A percentile compares a stretch with the other conserved stretches of the same genome.
These are phyloP conservation scores for Juglanconis juglandina DNA, from an alignment of 2,329 filamentous ascomycete genomes.

Conservation along the genomic window DNA sequence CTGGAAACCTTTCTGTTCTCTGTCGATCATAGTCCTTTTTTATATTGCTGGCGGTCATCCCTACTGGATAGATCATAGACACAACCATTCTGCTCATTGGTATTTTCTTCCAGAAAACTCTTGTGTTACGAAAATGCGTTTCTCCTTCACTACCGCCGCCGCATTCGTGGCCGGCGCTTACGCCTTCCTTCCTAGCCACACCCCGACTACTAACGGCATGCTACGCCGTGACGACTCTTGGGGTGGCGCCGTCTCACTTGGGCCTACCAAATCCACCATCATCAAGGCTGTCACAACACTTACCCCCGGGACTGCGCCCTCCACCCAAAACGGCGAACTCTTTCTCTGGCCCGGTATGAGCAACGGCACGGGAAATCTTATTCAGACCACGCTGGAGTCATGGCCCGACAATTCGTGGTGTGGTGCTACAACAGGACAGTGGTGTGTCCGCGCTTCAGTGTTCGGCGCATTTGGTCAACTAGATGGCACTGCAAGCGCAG, in stretches of 20 bases:
- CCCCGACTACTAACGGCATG: background rate
- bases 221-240: conserved; percentile 1
- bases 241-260: conserved; percentile 14
- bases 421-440: conserved; percentile 35
- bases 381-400: conserved; percentile 39
- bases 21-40: background rate
- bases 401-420: conserved; percentile 40
- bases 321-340: conserved; percentile 34
- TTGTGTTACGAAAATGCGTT: background rate
- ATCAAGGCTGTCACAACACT: conserved; percentile 37
- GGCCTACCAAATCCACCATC: conserved; percentile 24
- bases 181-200: background rate
- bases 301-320: conserved; percentile 36
- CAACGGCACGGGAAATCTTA: conserved; percentile 40
- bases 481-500: conserved; percentile 20
- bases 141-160: background rate
- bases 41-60: background rate
- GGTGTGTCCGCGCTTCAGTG: conserved; percentile 36
- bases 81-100: background rate
- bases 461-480: conserved; percentile 41
- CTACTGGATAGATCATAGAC: background rate
- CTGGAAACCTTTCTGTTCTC: background rate
- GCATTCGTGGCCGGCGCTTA: background rate
- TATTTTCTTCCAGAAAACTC: background rate
- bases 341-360: conserved; percentile 44